Percentiles rank a stretch among this genome's conserved stretches.
Evolutionary conservation across 352 stramenopile genomes (phyloP).

Genomic region (Elongisporangium anandrum): DNA sequence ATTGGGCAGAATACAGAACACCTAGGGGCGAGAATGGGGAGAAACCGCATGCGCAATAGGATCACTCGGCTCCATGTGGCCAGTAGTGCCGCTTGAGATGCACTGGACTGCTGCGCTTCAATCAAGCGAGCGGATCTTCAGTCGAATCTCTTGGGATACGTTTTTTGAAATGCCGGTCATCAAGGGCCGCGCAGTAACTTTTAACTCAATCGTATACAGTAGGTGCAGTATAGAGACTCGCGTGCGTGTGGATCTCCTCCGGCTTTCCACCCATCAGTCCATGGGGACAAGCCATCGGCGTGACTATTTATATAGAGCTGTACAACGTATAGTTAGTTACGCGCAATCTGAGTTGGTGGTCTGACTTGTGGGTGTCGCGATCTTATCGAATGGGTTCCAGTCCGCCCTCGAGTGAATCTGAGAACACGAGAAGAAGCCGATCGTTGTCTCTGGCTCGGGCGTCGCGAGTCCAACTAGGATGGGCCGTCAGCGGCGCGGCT

Average conservation of each 20-base stretch:
- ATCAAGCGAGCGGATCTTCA: background rate
- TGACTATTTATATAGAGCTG: background rate
- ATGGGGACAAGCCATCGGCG: too few relatives aligned
- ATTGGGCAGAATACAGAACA: too few relatives aligned
- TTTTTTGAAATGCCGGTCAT: background rate
- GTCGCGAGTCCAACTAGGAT: conserved; percentile 4
- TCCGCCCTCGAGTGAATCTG: background rate
- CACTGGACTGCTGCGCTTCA: background rate
- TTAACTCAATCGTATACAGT: background rate
- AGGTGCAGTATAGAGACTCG: too few relatives aligned
- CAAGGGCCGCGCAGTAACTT: background rate
- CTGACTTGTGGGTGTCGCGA: background rate
- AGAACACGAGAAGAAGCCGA: background rate
- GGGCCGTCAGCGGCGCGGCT: conserved; percentile 20
- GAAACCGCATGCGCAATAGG: background rate
- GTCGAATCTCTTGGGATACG: background rate
- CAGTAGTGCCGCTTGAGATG: background rate
- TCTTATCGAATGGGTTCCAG: background rate
- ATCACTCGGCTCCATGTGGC: background rate
- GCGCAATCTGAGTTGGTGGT: background rate
- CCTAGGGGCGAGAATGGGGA: background rate
- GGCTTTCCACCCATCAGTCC: background rate
- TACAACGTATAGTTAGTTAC: background rate
- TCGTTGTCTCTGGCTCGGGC: background rate
- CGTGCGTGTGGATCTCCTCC: background rate